A percentile compares a stretch with the other conserved stretches of the same genome.
phyloP scores from a whole-genome alignment of 2,329 filamentous ascomycete species.

The Cladophialophora immunda region DNA sequence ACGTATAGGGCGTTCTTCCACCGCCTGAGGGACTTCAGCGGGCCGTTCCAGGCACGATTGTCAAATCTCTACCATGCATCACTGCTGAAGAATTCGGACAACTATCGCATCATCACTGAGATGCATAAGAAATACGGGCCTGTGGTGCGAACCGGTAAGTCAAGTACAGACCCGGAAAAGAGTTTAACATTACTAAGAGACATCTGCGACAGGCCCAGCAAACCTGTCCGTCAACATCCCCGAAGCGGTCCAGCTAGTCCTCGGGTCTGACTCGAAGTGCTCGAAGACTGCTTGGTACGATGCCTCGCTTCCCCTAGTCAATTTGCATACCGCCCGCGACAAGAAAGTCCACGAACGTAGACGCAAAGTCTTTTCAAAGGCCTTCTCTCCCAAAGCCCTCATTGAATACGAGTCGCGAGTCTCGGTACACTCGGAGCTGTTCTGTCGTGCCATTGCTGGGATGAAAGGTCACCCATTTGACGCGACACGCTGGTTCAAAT shows the following conservation, averaged over 20 bases:
- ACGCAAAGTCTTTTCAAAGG: neutral
- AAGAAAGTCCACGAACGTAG: neutral
- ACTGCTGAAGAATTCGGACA: neutral
- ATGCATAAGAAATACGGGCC: neutral
- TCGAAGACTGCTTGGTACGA: neutral
- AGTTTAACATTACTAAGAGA: neutral
- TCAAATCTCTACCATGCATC: neutral
- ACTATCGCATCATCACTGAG: neutral
- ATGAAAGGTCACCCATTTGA: neutral
- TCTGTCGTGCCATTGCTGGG: neutral
- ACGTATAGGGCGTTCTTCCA: neutral
- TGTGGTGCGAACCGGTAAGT: neutral
- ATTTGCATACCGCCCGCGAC: neutral
- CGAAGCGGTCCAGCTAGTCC: neutral
- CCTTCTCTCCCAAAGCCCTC: neutral
- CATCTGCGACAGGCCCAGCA: neutral
- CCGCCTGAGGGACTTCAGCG: neutral
- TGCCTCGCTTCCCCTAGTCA: neutral
- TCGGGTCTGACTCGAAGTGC: neutral
- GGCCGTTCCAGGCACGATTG: neutral
- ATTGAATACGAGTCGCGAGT: neutral
- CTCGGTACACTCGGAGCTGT: neutral
- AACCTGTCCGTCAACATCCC: neutral
- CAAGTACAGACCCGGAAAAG: neutral
- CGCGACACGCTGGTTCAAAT: neutral